These are phyloP conservation scores for Geotrichum australiense DNA, from an alignment of 1,139 yeast species.

Conservation along the genomic window DNA sequence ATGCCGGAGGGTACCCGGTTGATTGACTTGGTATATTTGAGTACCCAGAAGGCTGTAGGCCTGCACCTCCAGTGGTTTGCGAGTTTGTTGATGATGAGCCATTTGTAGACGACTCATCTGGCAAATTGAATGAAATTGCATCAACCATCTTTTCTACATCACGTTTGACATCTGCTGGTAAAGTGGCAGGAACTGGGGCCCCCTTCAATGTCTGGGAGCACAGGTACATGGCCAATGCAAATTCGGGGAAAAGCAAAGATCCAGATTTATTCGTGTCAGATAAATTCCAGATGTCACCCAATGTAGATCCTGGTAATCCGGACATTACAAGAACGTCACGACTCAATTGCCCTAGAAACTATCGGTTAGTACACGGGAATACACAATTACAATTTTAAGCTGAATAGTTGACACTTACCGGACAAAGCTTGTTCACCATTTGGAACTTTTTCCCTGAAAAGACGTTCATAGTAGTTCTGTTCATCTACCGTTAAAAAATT, in stretches of 20 bases:
- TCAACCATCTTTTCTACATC: conserved; percentile 87
- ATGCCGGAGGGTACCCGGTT: neutral
- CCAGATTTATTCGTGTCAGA: conserved; percentile 88
- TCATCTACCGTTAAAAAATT: conserved; percentile 80
- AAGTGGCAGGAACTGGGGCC: conserved; percentile 59
- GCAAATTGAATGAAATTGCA: conserved; percentile 73
- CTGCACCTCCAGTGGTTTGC: conserved; percentile 8
- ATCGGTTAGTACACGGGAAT: neutral
- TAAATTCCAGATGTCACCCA: conserved; percentile 86
- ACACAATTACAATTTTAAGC: too few relatives aligned
- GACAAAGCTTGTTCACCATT: conserved; percentile 67
- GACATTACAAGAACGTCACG: conserved; percentile 75
- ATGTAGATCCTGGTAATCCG: conserved; percentile 62
- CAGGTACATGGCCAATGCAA: conserved; percentile 85
- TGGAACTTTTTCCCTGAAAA: conserved; percentile 71
- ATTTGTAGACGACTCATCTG: conserved; percentile 43
- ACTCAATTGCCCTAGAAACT: conserved; percentile 47
- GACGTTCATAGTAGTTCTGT: conserved; percentile 75
- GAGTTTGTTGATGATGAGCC: neutral
- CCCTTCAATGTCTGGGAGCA: conserved; percentile 76
- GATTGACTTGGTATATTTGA: neutral
- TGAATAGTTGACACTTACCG: too few relatives aligned
- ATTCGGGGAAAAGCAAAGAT: conserved; percentile 81
- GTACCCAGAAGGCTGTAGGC: conserved; percentile 31
- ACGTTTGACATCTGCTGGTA: conserved; percentile 67